Conservation (phyloP, 2,329 filamentous ascomycete species). For the Elsinoe perseae region DNA sequence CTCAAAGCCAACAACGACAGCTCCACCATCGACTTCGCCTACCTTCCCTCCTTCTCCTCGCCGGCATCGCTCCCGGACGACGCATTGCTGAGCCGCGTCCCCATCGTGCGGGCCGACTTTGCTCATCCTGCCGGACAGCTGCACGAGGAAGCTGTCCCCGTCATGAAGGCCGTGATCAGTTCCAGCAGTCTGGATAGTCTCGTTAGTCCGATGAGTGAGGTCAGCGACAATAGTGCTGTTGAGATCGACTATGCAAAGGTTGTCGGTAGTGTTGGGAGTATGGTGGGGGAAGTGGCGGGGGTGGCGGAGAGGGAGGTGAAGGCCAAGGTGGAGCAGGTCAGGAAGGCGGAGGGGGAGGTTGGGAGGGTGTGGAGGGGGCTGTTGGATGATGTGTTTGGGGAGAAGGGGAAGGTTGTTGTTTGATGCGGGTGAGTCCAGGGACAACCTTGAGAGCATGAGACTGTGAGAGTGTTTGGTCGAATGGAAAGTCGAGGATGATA, state of each 20-base stretch:
- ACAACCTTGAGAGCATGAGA: neutral
- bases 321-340: slow-evolving; percentile 36
- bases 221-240: slow-evolving; percentile 49
- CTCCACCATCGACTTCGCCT: slow-evolving; percentile 57
- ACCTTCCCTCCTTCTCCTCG: slow-evolving; percentile 45
- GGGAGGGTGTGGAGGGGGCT: slow-evolving; percentile 38
- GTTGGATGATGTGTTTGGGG: slow-evolving; percentile 43
- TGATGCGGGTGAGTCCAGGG: neutral
- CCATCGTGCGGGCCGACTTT: slow-evolving; percentile 16
- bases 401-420: slow-evolving; percentile 18
- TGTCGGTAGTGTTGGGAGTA: slow-evolving; percentile 41
- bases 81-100: slow-evolving; percentile 1
- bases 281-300: neutral
- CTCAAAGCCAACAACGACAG: slow-evolving; percentile 50
- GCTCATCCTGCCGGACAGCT: slow-evolving; percentile 13
- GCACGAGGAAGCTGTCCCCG: slow-evolving; percentile 24
- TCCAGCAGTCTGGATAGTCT: slow-evolving; percentile 37
- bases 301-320: slow-evolving; percentile 30
- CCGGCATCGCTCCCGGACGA: neutral
- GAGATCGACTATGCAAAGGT: slow-evolving; percentile 51
- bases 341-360: slow-evolving; percentile 34
- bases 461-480: too few relatives aligned
- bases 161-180: slow-evolving; percentile 52
- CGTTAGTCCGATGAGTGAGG: slow-evolving; percentile 50
- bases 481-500: neutral